A percentile compares a stretch with the other conserved stretches of the same genome.
Conservation (phyloP, 176 grass and related monocot species). For the Oryza glumipatula region DNA sequence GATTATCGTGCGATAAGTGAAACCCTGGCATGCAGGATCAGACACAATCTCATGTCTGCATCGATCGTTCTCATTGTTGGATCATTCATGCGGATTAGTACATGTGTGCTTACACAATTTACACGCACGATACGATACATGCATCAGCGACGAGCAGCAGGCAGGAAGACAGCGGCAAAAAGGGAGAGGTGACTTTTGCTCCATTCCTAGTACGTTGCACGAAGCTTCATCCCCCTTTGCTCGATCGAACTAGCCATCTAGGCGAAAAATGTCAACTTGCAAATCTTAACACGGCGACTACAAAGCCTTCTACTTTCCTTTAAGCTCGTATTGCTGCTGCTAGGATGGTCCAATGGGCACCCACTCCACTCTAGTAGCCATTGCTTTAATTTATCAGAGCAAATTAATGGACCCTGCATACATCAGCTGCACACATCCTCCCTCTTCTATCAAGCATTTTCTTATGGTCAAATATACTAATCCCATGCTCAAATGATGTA, state of each 20-base stretch:
- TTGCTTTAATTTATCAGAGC: not conserved
- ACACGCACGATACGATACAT: not conserved
- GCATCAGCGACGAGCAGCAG: not conserved
- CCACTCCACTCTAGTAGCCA: not conserved
- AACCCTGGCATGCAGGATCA: not conserved
- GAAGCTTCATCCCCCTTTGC: not conserved
- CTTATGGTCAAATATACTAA: not conserved
- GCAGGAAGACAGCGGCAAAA: not conserved
- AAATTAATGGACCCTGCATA: not conserved
- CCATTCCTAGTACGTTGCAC: not conserved
- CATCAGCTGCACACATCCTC: not conserved
- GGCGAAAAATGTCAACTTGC: not conserved
- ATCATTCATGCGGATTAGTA: not conserved
- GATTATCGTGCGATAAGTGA: too few relatives aligned
- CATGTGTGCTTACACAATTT: not conserved
- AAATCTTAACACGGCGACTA: not conserved
- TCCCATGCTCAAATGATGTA: too few relatives aligned
- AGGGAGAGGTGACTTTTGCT: not conserved
- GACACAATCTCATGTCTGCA: not conserved
- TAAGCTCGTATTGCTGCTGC: not conserved
- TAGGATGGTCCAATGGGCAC: constrained; percentile 4
- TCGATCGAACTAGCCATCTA: not conserved
- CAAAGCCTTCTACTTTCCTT: not conserved
- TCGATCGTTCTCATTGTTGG: not conserved
- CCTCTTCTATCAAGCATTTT: not conserved